Evolutionary conservation across 2,329 filamentous ascomycete species (phyloP).

Genomic region (Thermoascus crustaceus): DNA sequence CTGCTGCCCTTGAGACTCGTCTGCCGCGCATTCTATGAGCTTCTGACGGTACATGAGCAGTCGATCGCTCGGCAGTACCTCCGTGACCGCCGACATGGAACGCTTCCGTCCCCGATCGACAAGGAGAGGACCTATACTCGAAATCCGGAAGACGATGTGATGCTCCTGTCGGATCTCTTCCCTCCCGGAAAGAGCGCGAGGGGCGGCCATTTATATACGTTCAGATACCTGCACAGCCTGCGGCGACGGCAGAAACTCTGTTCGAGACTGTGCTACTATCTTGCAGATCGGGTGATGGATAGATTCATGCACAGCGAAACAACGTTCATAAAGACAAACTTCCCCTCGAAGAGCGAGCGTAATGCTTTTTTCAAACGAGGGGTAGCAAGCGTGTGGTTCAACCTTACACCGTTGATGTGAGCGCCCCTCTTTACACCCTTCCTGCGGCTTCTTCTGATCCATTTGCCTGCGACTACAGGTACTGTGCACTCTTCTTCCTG

Average conservation of each 20-base stretch:
- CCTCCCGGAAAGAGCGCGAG: slow-evolving; percentile 29
- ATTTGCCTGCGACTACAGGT: slow-evolving; percentile 19
- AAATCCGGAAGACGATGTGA: slow-evolving; percentile 35
- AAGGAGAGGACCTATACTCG: slow-evolving; percentile 29
- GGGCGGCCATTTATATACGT: slow-evolving; percentile 33
- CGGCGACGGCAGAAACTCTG: slow-evolving; percentile 31
- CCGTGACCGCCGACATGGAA: slow-evolving; percentile 34
- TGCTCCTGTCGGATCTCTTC: slow-evolving; percentile 37
- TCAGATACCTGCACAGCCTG: slow-evolving; percentile 31
- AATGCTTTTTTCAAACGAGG: slow-evolving; percentile 27
- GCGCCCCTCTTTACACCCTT: slow-evolving; percentile 7
- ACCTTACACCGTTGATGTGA: slow-evolving; percentile 35
- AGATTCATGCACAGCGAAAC: slow-evolving; percentile 27
- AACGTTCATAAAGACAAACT: slow-evolving; percentile 22
- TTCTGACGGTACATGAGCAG: slow-evolving; percentile 31
- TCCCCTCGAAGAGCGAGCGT: slow-evolving; percentile 26
- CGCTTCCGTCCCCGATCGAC: slow-evolving; percentile 32
- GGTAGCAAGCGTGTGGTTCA: slow-evolving; percentile 27
- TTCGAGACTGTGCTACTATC: slow-evolving; percentile 31
- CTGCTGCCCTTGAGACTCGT: slow-evolving; percentile 30
- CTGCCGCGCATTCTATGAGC: slow-evolving; percentile 28
- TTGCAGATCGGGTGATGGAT: slow-evolving; percentile 35
- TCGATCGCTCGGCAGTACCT: slow-evolving; percentile 35
- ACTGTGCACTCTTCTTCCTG: slow-evolving; percentile 34
- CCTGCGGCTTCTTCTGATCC: neutral